These are phyloP conservation scores for Boletus calvinii DNA, from an alignment of 1,284 basidiomycete species.

Conservation along the genomic window DNA sequence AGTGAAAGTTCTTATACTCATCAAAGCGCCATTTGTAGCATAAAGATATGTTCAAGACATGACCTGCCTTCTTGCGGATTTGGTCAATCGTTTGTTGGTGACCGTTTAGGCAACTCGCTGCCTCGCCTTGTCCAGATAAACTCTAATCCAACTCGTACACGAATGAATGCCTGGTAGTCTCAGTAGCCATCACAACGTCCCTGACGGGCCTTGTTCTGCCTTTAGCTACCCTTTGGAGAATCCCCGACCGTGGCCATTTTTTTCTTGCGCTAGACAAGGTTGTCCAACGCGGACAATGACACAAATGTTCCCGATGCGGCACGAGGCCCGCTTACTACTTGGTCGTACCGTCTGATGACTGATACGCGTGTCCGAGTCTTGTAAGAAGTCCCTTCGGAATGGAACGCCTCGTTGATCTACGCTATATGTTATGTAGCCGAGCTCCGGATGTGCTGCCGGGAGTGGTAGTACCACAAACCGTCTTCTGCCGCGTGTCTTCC, in stretches of 20 bases:
- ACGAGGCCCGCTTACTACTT: conserved; percentile 21
- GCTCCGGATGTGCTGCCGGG: conserved; percentile 13
- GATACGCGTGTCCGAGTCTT: conserved; percentile 28
- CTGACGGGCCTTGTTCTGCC: conserved; percentile 31
- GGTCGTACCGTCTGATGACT: conserved; percentile 7
- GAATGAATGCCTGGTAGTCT: conserved; percentile 9
- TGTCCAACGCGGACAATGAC: conserved; percentile 21
- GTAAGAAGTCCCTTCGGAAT: conserved; percentile 22
- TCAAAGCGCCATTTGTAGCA: conserved; percentile 29
- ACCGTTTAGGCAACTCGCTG: conserved; percentile 30
- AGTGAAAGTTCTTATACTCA: conserved; percentile 29
- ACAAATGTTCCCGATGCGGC: conserved; percentile 13
- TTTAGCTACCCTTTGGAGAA: conserved; percentile 16
- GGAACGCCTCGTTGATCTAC: conserved; percentile 25
- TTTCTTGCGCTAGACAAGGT: conserved; percentile 22
- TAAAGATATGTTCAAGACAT: conserved; percentile 34
- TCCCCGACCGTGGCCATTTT: conserved; percentile 7
- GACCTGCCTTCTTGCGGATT: conserved; percentile 32
- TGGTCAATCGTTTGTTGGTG: conserved; percentile 36
- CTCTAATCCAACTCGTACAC: conserved; percentile 23
- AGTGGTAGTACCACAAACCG: neutral
- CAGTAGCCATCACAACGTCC: conserved; percentile 33
- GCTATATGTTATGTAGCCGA: conserved; percentile 1
- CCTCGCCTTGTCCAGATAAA: conserved; percentile 22
- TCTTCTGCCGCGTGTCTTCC: conserved; percentile 9